phyloP scores from a whole-genome alignment of 108 stramenopile species.

The Epithemia pelagica region DNA sequence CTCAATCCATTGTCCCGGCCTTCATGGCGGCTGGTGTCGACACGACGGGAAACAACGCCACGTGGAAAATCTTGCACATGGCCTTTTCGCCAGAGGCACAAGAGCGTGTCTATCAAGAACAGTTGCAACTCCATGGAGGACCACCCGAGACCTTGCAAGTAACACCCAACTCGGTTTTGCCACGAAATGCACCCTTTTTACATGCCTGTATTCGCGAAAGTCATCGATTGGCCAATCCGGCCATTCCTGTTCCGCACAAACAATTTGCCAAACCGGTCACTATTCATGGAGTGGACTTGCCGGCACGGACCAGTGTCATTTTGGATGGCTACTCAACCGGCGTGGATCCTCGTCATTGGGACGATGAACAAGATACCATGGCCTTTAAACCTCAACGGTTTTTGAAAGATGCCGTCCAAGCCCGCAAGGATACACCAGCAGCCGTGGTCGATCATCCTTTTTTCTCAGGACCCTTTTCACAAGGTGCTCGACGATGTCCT shows the following conservation, averaged over 20 bases:
- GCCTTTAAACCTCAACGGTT: slow-evolving; percentile 24
- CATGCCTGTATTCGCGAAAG: slow-evolving; percentile 25
- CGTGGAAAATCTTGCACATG: too few species aligned
- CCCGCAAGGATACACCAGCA: slow-evolving; percentile 19
- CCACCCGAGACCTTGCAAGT: too few species aligned
- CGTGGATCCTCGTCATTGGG: slow-evolving; percentile 1
- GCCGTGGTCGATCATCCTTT: slow-evolving; percentile 26
- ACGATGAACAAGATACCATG: slow-evolving; percentile 5
- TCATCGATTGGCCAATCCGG: slow-evolving; percentile 22
- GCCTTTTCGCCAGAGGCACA: too few species aligned
- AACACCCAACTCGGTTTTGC: too few species aligned
- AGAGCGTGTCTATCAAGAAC: too few species aligned
- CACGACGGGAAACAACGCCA: slow-evolving; percentile 16
- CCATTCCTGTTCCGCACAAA: slow-evolving; percentile 7
- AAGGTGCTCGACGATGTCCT: slow-evolving; percentile 29
- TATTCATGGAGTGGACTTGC: slow-evolving; percentile 17
- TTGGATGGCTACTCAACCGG: too few species aligned
- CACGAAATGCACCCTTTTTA: slow-evolving; percentile 24
- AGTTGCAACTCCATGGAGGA: too few species aligned
- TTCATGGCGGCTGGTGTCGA: slow-evolving; percentile 19
- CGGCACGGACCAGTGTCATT: slow-evolving; percentile 5
- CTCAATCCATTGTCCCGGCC: slow-evolving; percentile 11
- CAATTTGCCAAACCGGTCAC: slow-evolving; percentile 11
- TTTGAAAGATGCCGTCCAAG: slow-evolving; percentile 15
- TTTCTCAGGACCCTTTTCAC: slow-evolving; percentile 25